Conservation (phyloP, 73 alveolate species). For the Blepharisma japonicum region DNA sequence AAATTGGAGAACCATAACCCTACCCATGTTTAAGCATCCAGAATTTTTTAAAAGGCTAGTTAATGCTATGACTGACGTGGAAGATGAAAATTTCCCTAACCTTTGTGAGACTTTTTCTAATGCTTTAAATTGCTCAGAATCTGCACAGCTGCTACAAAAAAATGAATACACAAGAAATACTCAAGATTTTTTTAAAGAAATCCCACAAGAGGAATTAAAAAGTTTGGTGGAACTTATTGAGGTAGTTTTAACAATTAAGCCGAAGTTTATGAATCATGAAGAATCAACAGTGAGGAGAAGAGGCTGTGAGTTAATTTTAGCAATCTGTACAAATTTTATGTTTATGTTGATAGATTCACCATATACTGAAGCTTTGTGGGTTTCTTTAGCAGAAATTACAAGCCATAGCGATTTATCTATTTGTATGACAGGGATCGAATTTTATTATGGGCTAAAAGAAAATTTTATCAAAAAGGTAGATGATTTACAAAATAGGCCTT, state of each 20-base stretch:
- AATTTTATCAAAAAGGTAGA: background rate
- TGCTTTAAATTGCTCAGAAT: background rate
- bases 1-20: background rate
- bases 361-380: background rate
- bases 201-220: slow-evolving; percentile 2
- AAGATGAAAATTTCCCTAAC: background rate
- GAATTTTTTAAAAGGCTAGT: background rate
- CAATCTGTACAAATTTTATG: background rate
- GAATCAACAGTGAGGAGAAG: background rate
- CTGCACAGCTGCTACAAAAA: background rate
- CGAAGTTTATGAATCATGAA: background rate
- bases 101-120: background rate
- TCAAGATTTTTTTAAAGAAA: background rate
- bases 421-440: slow-evolving; percentile 3
- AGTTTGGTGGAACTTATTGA: background rate
- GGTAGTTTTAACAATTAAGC: background rate
- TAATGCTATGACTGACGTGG: background rate
- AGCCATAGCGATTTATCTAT: background rate
- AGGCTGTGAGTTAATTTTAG: slow-evolving; percentile 3
- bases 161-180: background rate
- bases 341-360: background rate
- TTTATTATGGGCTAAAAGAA: background rate
- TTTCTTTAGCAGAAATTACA: background rate
- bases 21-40: background rate
- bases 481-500: background rate